phyloP scores from a whole-genome alignment of 805 yeast species.

The Candida broadrunensis region DNA sequence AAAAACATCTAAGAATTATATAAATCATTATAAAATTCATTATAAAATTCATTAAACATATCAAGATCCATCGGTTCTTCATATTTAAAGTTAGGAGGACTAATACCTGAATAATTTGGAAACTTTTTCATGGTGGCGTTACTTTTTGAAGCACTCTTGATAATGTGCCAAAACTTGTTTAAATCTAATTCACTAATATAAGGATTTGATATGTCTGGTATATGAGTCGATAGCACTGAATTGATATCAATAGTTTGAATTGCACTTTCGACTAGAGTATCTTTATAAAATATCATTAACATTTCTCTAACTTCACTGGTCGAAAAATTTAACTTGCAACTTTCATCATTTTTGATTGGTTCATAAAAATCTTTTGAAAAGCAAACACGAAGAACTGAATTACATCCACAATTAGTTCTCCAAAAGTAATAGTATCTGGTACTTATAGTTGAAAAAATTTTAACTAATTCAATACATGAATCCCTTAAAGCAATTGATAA shows the following conservation, averaged over 20 bases:
- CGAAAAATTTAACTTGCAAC: not conserved
- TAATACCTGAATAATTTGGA: not conserved
- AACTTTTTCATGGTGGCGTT: not conserved
- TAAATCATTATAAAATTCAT: not conserved
- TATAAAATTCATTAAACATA: not conserved
- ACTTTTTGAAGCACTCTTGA: not conserved
- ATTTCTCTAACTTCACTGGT: not conserved
- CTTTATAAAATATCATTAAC: not conserved
- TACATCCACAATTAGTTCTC: not conserved
- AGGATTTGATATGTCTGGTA: not conserved
- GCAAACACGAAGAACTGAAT: not conserved
- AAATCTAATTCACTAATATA: not conserved
- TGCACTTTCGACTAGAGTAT: not conserved
- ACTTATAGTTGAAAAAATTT: not conserved
- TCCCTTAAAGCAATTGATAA: not conserved
- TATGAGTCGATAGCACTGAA: not conserved
- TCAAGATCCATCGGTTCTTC: not conserved
- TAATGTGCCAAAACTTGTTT: not conserved
- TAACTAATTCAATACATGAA: not conserved
- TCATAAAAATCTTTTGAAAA: not conserved
- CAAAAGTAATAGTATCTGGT: not conserved
- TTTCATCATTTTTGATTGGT: not conserved
- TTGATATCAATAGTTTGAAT: not conserved
- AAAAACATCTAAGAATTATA: too few species aligned
- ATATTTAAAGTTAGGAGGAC: not conserved